Conservation (phyloP, 2,329 filamentous ascomycete species). For the Beauveria varroae region DNA sequence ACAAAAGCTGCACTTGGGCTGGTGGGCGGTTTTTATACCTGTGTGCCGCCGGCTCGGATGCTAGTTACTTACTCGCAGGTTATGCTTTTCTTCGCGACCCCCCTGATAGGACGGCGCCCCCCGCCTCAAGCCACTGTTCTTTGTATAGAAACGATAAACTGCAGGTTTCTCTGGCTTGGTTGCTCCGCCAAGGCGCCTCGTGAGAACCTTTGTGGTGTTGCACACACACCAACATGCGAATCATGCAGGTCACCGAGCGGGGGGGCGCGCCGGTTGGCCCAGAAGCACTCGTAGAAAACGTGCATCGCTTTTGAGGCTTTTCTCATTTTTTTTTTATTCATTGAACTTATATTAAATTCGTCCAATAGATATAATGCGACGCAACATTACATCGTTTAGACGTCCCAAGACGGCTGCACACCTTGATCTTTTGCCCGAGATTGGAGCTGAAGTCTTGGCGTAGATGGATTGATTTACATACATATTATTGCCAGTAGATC, state of each 20-base stretch:
- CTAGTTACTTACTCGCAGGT: not conserved
- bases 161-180: not conserved
- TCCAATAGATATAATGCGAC: not conserved
- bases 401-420: not conserved
- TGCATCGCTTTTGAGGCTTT: no score
- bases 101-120: not conserved
- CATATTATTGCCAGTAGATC: constrained; percentile 1
- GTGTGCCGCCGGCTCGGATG: not conserved
- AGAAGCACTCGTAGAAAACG: no score
- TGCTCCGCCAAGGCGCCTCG: constrained; percentile 11
- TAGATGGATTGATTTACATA: not conserved
- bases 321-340: not conserved
- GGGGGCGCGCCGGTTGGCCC: no score
- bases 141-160: not conserved
- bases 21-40: not conserved
- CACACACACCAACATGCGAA: not conserved
- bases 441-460: not conserved
- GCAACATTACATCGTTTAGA: no score
- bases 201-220: constrained; percentile 12
- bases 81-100: not conserved
- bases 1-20: not conserved
- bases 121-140: not conserved
- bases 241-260: not conserved
- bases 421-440: not conserved
- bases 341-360: not conserved